Base-by-base conservation (phyloP, 148 eudicot species). In the Persicaria tinctoria region DNA sequence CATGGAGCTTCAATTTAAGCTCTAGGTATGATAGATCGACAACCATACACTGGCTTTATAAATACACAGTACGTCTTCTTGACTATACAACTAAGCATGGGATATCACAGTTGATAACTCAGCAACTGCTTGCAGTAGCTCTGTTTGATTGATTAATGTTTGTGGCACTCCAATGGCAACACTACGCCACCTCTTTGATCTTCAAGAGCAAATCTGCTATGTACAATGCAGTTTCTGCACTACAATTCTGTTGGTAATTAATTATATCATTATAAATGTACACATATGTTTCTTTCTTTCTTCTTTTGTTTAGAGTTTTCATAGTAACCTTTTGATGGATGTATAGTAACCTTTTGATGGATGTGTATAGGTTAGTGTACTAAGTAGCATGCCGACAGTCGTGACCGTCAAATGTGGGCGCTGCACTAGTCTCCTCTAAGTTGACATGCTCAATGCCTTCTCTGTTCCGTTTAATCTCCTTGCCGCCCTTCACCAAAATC, bases 321-420 rank as follows among this genome's bases (percentile, higher is more conserved):
- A 32, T 32, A 32, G 38, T 56, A 8, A 9, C 47, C 66, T 23
- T 12, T 18, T 51, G 11, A 17, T 12, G 4, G 27, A 62, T 54
- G n/a, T 32, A 9, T 20, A 20, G 23, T 20, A 20, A 20, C 23
- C 23, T 20, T 20, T 20, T 20, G 23, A 20, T 20, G 23, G 23
- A 20, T 20, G 23, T 20, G 0, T 79, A 76, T 81, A 94, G 98
- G 97, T 94, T 50, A 91, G 86, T 80, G 98, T 94, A 55, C 98
- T 60, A 59, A 85, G 77, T 75, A 90, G 91, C 86, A 79, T 94
- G 83, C 73, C 96, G 47, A 91, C 78, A 91, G 90, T 89, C 76
- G 93, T 90, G 49, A 87, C 96, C 60, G 97, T 94, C 10, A 87
- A 87, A 77, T 94, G 97, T 79, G 97, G 97, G 8, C 93, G 87